phyloP scores from a whole-genome alignment of 2,329 filamentous ascomycete genomes.

The Fusarium hostae region DNA sequence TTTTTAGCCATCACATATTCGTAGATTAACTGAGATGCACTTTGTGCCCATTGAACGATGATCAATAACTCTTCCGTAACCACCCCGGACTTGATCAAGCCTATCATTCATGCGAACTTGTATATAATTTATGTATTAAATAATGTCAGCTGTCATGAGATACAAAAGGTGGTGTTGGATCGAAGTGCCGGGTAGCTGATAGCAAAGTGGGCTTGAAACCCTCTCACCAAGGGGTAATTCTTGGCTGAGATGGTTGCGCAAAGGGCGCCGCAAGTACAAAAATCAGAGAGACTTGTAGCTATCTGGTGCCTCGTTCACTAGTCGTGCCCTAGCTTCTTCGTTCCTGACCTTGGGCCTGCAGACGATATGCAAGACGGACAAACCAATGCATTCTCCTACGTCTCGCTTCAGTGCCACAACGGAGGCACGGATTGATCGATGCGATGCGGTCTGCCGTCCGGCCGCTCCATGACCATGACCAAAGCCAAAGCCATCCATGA shows the following conservation, averaged over 20 bases:
- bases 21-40: not conserved
- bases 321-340: slow-evolving; percentile 31
- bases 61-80: slow-evolving; percentile 9
- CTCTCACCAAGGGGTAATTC: not conserved
- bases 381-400: slow-evolving; percentile 42
- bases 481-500: not conserved
- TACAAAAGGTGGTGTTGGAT: not conserved
- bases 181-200: slow-evolving; percentile 23
- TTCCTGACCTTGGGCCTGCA: slow-evolving; percentile 37
- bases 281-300: not conserved
- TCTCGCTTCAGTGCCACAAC: slow-evolving; percentile 42
- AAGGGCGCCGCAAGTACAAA: slow-evolving; percentile 17
- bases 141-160: slow-evolving; percentile 12
- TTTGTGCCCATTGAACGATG: not conserved
- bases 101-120: not conserved
- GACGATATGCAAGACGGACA: slow-evolving; percentile 35
- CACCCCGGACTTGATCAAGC: not conserved
- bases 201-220: not conserved
- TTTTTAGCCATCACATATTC: slow-evolving; percentile 13
- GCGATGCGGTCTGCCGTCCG: slow-evolving; percentile 8
- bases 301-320: slow-evolving; percentile 26
- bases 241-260: slow-evolving; percentile 6
- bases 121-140: not conserved
- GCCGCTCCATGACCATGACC: not conserved
- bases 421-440: slow-evolving; percentile 29